Evolutionary conservation across 164 flowering plant genomes (phyloP).

Genomic region (Sedum album): DNA sequence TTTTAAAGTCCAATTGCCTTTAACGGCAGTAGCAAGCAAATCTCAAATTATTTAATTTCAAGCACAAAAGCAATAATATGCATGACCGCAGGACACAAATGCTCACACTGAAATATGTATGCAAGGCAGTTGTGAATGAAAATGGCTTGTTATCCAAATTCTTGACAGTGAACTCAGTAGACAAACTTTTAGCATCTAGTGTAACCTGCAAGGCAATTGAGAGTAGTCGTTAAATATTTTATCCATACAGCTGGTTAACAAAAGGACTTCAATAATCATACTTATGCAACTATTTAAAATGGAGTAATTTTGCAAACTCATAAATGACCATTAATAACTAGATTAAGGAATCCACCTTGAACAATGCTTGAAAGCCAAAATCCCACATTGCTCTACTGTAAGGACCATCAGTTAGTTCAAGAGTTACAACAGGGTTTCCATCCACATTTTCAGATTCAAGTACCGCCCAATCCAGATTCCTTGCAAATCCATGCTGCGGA

Average conservation of each 20-base stretch:
- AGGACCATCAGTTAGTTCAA: constrained; percentile 70
- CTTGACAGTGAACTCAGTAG: constrained; percentile 63
- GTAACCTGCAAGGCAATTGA: constrained; percentile 46
- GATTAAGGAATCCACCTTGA: constrained; percentile 41
- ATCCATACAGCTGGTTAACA: too few relatives aligned
- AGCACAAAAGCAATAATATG: neutral
- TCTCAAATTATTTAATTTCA: neutral
- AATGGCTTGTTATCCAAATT: constrained; percentile 71
- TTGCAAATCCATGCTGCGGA: constrained; percentile 90
- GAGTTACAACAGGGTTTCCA: constrained; percentile 62
- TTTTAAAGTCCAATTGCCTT: too few relatives aligned
- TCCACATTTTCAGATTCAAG: constrained; percentile 55
- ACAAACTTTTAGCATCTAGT: constrained; percentile 54
- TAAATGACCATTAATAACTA: neutral
- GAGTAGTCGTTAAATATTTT: neutral
- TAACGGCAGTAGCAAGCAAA: too few relatives aligned
- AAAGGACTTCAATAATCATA: too few relatives aligned
- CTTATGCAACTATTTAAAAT: too few relatives aligned
- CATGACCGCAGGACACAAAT: constrained; percentile 3
- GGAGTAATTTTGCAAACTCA: neutral
- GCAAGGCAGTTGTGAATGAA: constrained; percentile 78
- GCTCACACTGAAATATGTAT: constrained; percentile 87
- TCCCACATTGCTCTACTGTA: constrained; percentile 97
- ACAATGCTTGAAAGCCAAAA: constrained; percentile 67
- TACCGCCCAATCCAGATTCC: constrained; percentile 83